Conservation (phyloP, 2,329 filamentous ascomycete species). For the Pseudogymnoascus sp. region DNA sequence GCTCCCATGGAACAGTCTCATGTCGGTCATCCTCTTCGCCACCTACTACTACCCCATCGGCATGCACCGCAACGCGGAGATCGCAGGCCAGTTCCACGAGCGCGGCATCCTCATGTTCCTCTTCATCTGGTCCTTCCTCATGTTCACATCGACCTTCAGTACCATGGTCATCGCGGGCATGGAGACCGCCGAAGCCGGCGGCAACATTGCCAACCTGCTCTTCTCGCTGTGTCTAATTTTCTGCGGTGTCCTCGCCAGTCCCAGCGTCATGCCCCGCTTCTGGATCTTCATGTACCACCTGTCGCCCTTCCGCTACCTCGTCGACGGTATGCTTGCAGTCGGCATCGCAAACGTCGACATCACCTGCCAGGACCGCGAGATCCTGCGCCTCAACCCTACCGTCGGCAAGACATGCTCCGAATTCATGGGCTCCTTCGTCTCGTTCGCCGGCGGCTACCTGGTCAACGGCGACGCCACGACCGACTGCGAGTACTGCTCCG, state of each 20-base stretch:
- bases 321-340: slow-evolving; percentile 61
- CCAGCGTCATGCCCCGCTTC: slow-evolving; percentile 57
- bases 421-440: slow-evolving; percentile 48
- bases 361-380: slow-evolving; percentile 60
- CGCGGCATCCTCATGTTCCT: slow-evolving; percentile 75
- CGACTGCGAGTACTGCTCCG: slow-evolving; percentile 47
- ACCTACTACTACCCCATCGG: slow-evolving; percentile 84
- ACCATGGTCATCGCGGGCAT: slow-evolving; percentile 69
- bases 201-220: slow-evolving; percentile 65
- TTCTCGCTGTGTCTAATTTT: slow-evolving; percentile 69
- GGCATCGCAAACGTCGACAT: slow-evolving; percentile 61
- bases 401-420: slow-evolving; percentile 47
- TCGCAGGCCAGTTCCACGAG: slow-evolving; percentile 51
- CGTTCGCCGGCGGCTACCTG: slow-evolving; percentile 44
- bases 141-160: slow-evolving; percentile 76
- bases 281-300: slow-evolving; percentile 66
- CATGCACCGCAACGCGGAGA: slow-evolving; percentile 54
- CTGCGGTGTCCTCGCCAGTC: slow-evolving; percentile 63
- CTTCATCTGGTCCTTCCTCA: slow-evolving; percentile 63
- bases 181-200: slow-evolving; percentile 65
- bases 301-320: slow-evolving; percentile 53
- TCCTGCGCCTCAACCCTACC: slow-evolving; percentile 56
- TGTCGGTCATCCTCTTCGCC: slow-evolving; percentile 68
- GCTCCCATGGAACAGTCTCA: slow-evolving; percentile 72
- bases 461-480: slow-evolving; percentile 38